phyloP scores from a whole-genome alignment of 805 yeast species.

The Cyberlindnera suaveolens region DNA sequence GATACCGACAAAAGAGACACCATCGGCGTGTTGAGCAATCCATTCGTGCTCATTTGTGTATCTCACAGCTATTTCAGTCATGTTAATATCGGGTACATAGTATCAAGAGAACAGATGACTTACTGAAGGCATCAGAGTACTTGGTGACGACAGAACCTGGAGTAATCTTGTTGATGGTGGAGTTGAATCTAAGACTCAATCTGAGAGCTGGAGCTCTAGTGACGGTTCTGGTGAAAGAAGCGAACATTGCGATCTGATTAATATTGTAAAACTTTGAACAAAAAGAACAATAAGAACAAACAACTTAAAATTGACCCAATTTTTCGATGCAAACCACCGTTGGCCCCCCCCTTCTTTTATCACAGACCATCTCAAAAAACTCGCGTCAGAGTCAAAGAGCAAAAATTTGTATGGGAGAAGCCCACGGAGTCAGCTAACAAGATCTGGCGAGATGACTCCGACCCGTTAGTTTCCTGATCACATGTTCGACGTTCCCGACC shows the following conservation, averaged over 20 bases:
- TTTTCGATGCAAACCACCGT: too few relatives aligned
- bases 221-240: slow-evolving; percentile 13
- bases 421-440: too few relatives aligned
- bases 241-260: slow-evolving; percentile 3
- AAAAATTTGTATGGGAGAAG: too few relatives aligned
- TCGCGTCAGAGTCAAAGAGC: too few relatives aligned
- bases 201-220: slow-evolving; percentile 13
- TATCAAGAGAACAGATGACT: background rate
- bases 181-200: slow-evolving; percentile 19
- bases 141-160: slow-evolving; percentile 17
- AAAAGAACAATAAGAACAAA: too few relatives aligned
- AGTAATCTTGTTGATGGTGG: slow-evolving; percentile 19
- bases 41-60: slow-evolving; percentile 93
- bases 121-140: slow-evolving; percentile 14
- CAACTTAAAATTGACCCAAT: too few relatives aligned
- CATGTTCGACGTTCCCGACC: too few relatives aligned
- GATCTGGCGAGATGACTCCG: too few relatives aligned
- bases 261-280: slow-evolving; percentile 3
- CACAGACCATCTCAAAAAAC: too few relatives aligned
- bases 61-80: slow-evolving; percentile 33
- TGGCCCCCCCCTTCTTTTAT: too few relatives aligned
- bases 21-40: slow-evolving; percentile 82
- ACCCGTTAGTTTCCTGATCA: too few relatives aligned
- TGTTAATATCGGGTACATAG: background rate
- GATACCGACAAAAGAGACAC: slow-evolving; percentile 83